Evolutionary conservation across 208 protist species (phyloP).

Genomic region (Acanthamoeba lenticulata): DNA sequence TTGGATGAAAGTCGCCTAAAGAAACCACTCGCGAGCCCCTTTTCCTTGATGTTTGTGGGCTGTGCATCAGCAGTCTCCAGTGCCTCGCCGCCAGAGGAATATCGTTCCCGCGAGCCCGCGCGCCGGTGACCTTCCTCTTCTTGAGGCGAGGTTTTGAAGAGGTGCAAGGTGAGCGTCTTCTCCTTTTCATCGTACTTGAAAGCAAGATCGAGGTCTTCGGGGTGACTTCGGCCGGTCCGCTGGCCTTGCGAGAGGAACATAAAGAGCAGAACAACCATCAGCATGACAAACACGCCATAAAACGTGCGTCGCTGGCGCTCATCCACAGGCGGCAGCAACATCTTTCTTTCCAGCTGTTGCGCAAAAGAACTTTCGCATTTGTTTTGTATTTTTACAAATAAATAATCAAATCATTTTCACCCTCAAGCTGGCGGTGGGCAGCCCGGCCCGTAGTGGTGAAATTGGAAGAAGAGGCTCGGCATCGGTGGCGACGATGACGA

Average conservation of each 20-base stretch:
- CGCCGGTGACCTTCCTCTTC: background rate
- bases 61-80: background rate
- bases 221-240: background rate
- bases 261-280: conserved; percentile 4
- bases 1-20: background rate
- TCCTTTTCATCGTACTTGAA: conserved; percentile 57
- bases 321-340: background rate
- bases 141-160: conserved; percentile 35
- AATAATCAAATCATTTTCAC: too few relatives aligned
- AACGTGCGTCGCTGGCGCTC: conserved; percentile 17
- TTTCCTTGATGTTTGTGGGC: background rate
- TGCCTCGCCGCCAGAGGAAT: background rate
- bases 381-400: too few relatives aligned
- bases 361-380: too few relatives aligned
- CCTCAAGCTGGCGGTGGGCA: too few relatives aligned
- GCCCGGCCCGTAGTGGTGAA: too few relatives aligned
- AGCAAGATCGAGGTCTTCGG: conserved; percentile 34
- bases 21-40: background rate
- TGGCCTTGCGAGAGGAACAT: conserved; percentile 52
- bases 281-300: background rate
- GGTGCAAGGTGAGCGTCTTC: conserved; percentile 35
- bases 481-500: too few relatives aligned
- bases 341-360: too few relatives aligned
- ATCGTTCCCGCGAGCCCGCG: background rate
- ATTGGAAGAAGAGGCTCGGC: too few relatives aligned